Conservation (phyloP, 441 rosid genomes). For the Brassica balearica region DNA sequence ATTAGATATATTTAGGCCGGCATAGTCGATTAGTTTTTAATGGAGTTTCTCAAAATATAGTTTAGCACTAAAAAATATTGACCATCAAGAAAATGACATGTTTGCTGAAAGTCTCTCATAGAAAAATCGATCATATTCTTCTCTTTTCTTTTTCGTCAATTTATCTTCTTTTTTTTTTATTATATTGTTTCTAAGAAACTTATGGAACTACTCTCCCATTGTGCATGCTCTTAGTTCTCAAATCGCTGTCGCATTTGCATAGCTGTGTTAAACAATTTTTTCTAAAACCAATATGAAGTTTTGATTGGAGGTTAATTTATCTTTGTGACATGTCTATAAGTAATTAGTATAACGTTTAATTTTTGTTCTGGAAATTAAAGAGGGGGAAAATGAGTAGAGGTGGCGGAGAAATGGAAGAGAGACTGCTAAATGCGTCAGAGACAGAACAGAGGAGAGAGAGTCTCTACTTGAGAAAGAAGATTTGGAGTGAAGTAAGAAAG, state of each 20-base stretch:
- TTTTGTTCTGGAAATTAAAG: conserved; percentile 1
- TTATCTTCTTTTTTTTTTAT: not conserved
- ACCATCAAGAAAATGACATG: not conserved
- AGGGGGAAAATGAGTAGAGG: conserved; percentile 29
- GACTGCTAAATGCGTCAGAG: conserved; percentile 46
- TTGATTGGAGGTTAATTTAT: not conserved
- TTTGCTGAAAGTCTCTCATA: not conserved
- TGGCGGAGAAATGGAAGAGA: conserved; percentile 50
- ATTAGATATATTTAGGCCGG: not conserved
- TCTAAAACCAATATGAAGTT: not conserved
- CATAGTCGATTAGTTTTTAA: not conserved
- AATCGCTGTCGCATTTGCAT: not conserved
- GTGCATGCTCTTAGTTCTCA: conserved; percentile 9
- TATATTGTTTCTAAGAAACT: not conserved
- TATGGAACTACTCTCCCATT: not conserved
- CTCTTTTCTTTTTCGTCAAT: not conserved
- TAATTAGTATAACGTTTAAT: not conserved
- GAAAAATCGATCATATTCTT: not conserved
- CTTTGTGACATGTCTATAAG: not conserved
- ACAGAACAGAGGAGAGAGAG: conserved; percentile 45
- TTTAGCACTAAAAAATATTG: not conserved
- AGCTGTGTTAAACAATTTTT: not conserved
- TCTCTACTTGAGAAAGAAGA: conserved; percentile 40
- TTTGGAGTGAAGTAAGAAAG: conserved; percentile 60
- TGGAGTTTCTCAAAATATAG: conserved; percentile 4